phyloP scores from a whole-genome alignment of 306 rosid species.

The Prinsepia uniflora region DNA sequence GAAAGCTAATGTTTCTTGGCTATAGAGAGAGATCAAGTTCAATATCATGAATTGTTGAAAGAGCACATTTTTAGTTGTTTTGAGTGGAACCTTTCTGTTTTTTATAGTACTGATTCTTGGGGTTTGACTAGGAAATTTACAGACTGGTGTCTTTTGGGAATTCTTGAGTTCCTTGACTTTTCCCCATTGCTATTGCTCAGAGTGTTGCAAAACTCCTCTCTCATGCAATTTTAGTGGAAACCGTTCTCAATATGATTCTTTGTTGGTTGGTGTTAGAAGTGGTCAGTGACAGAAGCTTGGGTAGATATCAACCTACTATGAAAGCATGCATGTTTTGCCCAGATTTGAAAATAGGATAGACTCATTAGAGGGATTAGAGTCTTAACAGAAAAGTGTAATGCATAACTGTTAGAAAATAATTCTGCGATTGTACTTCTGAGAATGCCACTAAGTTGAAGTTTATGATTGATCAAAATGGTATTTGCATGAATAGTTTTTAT shows the following conservation, averaged over 20 bases:
- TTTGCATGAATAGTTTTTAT: not conserved
- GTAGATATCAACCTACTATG: not conserved
- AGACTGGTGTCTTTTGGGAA: not conserved
- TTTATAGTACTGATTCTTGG: not conserved
- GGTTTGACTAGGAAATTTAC: not conserved
- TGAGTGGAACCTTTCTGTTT: not conserved
- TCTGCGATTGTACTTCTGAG: not conserved
- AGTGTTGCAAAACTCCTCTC: not conserved
- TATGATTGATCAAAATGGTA: not conserved
- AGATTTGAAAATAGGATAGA: not conserved
- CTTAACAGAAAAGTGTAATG: not conserved
- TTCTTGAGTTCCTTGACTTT: not conserved
- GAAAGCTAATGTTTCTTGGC: not conserved
- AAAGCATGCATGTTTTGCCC: not conserved
- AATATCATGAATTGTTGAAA: not conserved
- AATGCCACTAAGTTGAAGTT: not conserved
- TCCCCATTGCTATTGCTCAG: not conserved
- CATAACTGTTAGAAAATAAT: not conserved
- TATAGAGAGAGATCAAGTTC: not conserved
- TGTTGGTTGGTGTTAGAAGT: not conserved
- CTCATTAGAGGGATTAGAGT: slow-evolving; percentile 1
- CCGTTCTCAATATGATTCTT: not conserved
- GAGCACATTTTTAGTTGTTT: not conserved
- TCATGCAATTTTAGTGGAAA: not conserved
- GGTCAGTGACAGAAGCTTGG: not conserved